Evolutionary conservation across 129 eudicot species (phyloP).

Genomic region (Rutidosis leptorrhynchoides): DNA sequence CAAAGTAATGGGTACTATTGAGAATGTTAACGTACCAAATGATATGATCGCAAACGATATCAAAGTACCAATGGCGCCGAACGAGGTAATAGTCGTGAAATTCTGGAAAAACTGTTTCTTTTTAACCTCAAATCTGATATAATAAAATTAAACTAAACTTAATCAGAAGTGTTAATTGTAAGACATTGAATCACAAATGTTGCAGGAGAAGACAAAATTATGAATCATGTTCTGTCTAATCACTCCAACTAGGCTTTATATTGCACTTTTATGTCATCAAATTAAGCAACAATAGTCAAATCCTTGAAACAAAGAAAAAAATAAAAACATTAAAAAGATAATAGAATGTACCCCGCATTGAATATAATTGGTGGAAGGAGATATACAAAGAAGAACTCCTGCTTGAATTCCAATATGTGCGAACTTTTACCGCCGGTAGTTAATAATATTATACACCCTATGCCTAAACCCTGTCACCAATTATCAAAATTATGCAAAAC

Average conservation of each 20-base stretch:
- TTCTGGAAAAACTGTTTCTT: slow-evolving; percentile 53
- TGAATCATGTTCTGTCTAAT: neutral
- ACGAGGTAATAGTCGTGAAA: slow-evolving; percentile 48
- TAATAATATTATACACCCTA: slow-evolving; percentile 68
- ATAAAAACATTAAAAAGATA: neutral
- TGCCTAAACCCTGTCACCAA: slow-evolving; percentile 67
- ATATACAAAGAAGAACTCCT: slow-evolving; percentile 89
- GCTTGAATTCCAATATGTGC: slow-evolving; percentile 72
- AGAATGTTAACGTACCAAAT: slow-evolving; percentile 37
- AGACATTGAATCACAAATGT: neutral
- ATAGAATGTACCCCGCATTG: slow-evolving; percentile 74
- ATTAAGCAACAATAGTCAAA: slow-evolving; percentile 9
- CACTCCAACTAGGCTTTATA: slow-evolving; percentile 9
- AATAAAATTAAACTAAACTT: slow-evolving; percentile 3
- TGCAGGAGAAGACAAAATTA: slow-evolving; percentile 14
- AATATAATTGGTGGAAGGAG: slow-evolving; percentile 98
- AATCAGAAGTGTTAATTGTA: neutral
- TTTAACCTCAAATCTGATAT: slow-evolving; percentile 49
- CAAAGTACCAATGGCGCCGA: slow-evolving; percentile 51
- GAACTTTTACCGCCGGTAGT: slow-evolving; percentile 67
- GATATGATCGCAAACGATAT: slow-evolving; percentile 49
- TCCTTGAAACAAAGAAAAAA: neutral
- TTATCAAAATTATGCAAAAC: slow-evolving; percentile 10
- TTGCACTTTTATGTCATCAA: neutral
- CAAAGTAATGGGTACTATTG: neutral